Percentiles rank a stretch among this genome's conserved stretches.
Evolutionary conservation across 345 rosid genomes (phyloP).

Genomic region (Passiflora organensis): DNA sequence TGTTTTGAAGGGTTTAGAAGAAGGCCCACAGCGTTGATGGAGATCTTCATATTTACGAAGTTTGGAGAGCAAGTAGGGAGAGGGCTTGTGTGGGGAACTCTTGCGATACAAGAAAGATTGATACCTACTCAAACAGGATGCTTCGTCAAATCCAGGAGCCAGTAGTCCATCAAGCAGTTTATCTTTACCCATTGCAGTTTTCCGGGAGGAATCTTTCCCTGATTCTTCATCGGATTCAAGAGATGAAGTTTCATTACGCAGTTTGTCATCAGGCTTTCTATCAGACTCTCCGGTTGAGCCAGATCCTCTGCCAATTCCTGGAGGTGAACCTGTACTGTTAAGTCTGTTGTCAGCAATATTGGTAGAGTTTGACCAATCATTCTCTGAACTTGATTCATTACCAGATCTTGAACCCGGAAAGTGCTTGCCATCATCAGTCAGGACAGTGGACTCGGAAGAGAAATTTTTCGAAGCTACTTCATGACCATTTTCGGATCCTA

Average conservation of each 20-base stretch:
- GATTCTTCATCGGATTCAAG: not conserved
- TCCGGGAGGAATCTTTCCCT: not conserved
- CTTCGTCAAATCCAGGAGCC: conserved; percentile 11
- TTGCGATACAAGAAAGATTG: conserved; percentile 5
- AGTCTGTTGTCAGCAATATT: not conserved
- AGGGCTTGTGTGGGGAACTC: conserved; percentile 7
- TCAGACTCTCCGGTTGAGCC: no score
- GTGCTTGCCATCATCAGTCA: not conserved
- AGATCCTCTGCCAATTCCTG: not conserved
- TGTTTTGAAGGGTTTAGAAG: conserved; percentile 7
- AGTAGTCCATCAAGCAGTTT: conserved; percentile 7
- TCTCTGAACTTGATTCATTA: not conserved
- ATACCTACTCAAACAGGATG: conserved; percentile 16
- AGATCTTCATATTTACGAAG: conserved; percentile 16
- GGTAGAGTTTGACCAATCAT: not conserved
- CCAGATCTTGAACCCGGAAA: not conserved
- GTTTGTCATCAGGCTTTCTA: not conserved
- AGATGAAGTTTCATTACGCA: not conserved
- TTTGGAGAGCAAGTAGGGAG: conserved; percentile 11
- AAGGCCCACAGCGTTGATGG: conserved; percentile 17
- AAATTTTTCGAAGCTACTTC: no score
- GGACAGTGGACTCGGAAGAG: not conserved
- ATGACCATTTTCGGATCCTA: no score
- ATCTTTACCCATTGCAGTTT: not conserved
- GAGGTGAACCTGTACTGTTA: not conserved